Conservation (phyloP, 2,329 filamentous ascomycete species). For the Fusarium verrucosum region DNA sequence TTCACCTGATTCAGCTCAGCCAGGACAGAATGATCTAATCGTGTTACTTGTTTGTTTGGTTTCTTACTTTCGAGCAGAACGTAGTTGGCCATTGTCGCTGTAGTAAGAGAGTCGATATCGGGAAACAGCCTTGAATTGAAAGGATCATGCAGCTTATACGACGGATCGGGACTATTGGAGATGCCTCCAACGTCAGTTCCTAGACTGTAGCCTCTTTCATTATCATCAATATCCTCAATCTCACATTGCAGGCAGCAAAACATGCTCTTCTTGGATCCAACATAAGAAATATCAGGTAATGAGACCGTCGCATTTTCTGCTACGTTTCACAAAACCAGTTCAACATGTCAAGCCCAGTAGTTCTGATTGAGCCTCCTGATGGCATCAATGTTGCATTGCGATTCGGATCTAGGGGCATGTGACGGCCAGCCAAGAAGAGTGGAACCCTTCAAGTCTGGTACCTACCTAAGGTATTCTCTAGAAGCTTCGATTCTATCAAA, state of each 20-base stretch:
- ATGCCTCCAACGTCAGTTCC: no score
- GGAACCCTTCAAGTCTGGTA: not conserved
- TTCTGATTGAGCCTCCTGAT: not conserved
- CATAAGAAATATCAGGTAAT: no score
- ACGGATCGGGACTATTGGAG: no score
- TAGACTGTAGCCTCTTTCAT: no score
- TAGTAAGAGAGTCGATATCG: no score
- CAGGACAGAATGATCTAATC: not conserved
- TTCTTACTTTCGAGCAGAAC: not conserved
- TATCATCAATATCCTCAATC: no score
- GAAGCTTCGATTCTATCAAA: constrained; percentile 23
- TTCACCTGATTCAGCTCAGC: not conserved
- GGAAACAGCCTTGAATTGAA: no score
- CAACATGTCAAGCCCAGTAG: not conserved
- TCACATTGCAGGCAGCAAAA: not conserved
- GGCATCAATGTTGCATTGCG: not conserved
- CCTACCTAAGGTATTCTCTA: not conserved
- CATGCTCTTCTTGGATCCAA: not conserved
- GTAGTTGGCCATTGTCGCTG: no score
- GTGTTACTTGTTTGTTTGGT: not conserved
- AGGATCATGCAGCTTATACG: no score
- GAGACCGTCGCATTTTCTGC: not conserved
- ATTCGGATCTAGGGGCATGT: not conserved
- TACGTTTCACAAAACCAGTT: not conserved
- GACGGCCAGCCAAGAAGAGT: no score